A percentile compares a stretch with the other conserved stretches of the same genome.
phyloP scores from a whole-genome alignment of 1,284 basidiomycete species.

The Tremellales sp. region DNA sequence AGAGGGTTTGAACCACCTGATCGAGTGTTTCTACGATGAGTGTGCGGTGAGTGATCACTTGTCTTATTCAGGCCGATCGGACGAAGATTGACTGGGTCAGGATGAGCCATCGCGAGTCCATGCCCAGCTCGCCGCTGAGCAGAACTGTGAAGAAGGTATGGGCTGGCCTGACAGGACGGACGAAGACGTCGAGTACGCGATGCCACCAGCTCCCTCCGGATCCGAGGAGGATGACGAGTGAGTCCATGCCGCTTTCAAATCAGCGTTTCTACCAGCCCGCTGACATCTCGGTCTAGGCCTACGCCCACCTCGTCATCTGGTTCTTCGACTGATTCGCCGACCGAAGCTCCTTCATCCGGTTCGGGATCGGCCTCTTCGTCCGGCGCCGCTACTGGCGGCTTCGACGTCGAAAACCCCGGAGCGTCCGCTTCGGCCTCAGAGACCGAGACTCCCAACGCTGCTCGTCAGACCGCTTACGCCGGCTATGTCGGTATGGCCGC shows the following conservation, averaged over 20 bases:
- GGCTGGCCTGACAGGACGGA: neutral
- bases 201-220: neutral
- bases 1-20: neutral
- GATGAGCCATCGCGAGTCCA: neutral
- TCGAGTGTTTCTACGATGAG: neutral
- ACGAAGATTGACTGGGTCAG: too few relatives aligned
- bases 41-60: neutral
- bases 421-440: neutral
- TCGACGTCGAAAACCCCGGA: neutral
- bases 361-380: neutral
- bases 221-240: neutral
- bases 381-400: neutral
- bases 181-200: neutral
- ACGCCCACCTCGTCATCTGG: neutral
- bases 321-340: neutral
- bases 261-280: neutral
- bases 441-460: neutral
- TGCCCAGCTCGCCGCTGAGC: neutral
- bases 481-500: neutral
- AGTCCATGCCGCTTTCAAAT: neutral
- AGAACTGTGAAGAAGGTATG: neutral
- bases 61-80: neutral
- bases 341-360: neutral
- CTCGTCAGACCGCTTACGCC: neutral
- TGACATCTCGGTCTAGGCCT: neutral